Evolutionary conservation across 78 protist species (phyloP).

Genomic region (Dictyostelium firmibasis): DNA sequence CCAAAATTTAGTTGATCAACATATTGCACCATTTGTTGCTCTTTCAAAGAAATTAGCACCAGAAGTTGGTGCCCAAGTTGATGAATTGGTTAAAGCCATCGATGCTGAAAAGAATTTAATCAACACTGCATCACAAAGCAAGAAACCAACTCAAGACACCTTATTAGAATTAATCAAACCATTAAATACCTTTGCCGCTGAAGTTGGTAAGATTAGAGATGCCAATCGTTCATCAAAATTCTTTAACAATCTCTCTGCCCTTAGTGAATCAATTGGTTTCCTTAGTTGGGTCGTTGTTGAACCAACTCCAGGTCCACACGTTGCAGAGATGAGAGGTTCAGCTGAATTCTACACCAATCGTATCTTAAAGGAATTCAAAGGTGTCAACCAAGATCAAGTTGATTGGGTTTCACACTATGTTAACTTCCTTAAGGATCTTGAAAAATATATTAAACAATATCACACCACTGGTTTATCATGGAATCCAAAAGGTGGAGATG

Average conservation of each 20-base stretch:
- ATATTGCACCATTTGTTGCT: conserved; percentile 55
- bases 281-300: conserved; percentile 83
- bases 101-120: conserved; percentile 49
- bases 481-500: conserved; percentile 85
- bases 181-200: conserved; percentile 34
- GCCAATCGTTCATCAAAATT: conserved; percentile 49
- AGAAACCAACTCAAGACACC: conserved; percentile 76
- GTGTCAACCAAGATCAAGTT: conserved; percentile 83
- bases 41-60: conserved; percentile 57
- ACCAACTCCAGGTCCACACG: conserved; percentile 89
- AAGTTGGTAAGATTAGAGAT: conserved; percentile 52
- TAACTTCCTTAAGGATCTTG: conserved; percentile 73
- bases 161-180: conserved; percentile 38
- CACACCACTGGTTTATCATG: conserved; percentile 87
- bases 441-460: conserved; percentile 75
- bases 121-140: conserved; percentile 45
- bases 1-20: conserved; percentile 64
- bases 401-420: conserved; percentile 68
- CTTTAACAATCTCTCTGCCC: conserved; percentile 77
- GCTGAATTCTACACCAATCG: conserved; percentile 86
- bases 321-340: conserved; percentile 77
- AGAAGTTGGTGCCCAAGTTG: conserved; percentile 38
- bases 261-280: conserved; percentile 75
- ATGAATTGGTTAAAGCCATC: conserved; percentile 57
- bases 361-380: conserved; percentile 83